These are phyloP conservation scores for Jaapia argillacea DNA, from an alignment of 768 basidiomycete species.

Conservation along the genomic window DNA sequence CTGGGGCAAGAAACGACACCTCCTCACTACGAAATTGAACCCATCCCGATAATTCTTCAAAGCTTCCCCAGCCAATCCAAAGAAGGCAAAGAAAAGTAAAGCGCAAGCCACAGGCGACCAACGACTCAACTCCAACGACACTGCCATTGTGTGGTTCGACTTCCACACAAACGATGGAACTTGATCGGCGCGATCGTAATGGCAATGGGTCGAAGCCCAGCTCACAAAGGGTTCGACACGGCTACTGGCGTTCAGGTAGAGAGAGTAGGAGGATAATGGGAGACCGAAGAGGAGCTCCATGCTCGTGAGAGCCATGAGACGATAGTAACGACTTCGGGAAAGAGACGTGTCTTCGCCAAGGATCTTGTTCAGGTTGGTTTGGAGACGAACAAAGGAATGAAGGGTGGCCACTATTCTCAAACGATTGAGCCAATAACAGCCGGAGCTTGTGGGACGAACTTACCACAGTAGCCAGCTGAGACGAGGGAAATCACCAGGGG, in stretches of 20 bases:
- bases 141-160: constrained; percentile 5
- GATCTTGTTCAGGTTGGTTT: constrained; percentile 39
- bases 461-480: constrained; percentile 22
- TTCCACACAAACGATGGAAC: constrained; percentile 20
- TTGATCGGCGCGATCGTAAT: constrained; percentile 31
- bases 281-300: constrained; percentile 27
- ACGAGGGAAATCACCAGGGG: constrained; percentile 14
- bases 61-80: constrained; percentile 43
- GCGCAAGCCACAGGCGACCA: constrained; percentile 28
- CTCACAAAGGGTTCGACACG: constrained; percentile 31
- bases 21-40: constrained; percentile 5
- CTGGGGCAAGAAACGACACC: background rate
- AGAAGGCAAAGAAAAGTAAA: too few relatives aligned
- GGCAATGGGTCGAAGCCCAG: constrained; percentile 38
- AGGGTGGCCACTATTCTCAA: constrained; percentile 34
- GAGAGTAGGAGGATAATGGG: background rate
- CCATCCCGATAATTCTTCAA: constrained; percentile 20
- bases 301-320: constrained; percentile 44
- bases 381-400: constrained; percentile 33
- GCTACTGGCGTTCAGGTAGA: constrained; percentile 22
- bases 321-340: constrained; percentile 35
- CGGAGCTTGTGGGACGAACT: constrained; percentile 20
- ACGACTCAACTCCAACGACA: constrained; percentile 21
- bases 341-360: constrained; percentile 14
- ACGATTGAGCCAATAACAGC: constrained; percentile 34